These are phyloP conservation scores for Paracamarosporium sp. DNA, from an alignment of 2,329 filamentous ascomycete species.

Conservation along the genomic window DNA sequence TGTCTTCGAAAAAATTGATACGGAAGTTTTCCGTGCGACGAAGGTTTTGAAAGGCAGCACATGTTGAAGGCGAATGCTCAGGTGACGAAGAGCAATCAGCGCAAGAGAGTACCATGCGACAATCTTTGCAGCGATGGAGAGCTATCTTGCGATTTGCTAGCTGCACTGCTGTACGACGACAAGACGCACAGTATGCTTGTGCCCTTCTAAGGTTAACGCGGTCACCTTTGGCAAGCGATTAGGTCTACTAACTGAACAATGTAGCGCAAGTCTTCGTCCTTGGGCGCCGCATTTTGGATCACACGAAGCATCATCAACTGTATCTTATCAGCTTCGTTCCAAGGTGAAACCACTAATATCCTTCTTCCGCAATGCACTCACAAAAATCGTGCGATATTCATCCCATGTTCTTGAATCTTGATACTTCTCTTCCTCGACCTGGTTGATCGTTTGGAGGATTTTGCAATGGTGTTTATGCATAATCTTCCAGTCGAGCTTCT, in stretches of 20 bases:
- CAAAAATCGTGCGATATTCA: conserved; percentile 18
- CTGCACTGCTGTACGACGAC: conserved; percentile 21
- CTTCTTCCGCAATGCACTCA: conserved; percentile 5
- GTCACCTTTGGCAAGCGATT: neutral
- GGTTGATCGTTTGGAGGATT: conserved; percentile 20
- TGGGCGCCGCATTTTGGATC: conserved; percentile 16
- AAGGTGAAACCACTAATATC: neutral
- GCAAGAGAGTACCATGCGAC: conserved; percentile 21
- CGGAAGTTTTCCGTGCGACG: conserved; percentile 22
- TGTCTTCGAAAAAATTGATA: conserved; percentile 25
- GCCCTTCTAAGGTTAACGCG: conserved; percentile 13
- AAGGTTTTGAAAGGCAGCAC: conserved; percentile 13
- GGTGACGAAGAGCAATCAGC: conserved; percentile 9
- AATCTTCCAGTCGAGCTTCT: conserved; percentile 25
- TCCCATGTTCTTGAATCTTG: conserved; percentile 16
- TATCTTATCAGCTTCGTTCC: neutral
- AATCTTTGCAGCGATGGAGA: conserved; percentile 18
- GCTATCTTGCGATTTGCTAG: conserved; percentile 14
- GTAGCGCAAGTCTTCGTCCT: conserved; percentile 15
- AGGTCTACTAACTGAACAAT: conserved; percentile 22
- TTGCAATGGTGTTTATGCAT: conserved; percentile 28
- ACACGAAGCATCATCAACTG: conserved; percentile 17
- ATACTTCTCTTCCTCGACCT: conserved; percentile 22
- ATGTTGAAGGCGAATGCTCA: conserved; percentile 16
- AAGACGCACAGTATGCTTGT: conserved; percentile 22